Percentiles rank a stretch among this genome's conserved stretches.
These are phyloP conservation scores for Aphanocladium album DNA, from an alignment of 2,329 filamentous ascomycete species.

Conservation along the genomic window DNA sequence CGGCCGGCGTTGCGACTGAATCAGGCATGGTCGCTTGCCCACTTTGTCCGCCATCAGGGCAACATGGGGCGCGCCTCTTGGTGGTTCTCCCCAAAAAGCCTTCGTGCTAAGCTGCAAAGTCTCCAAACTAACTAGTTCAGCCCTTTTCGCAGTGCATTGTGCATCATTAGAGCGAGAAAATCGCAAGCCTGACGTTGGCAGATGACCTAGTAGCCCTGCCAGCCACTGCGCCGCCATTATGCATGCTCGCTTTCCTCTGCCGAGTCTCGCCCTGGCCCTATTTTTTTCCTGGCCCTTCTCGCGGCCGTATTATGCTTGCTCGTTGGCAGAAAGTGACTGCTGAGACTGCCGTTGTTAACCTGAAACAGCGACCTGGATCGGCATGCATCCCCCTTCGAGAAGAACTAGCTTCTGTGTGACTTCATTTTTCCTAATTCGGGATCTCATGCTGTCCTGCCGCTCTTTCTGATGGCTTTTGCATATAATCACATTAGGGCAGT, in stretches of 20 bases:
- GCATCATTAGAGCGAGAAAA: neutral
- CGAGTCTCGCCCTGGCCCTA: neutral
- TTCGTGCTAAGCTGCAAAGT: neutral
- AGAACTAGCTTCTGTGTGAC: neutral
- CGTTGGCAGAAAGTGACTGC: neutral
- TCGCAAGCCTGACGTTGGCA: neutral
- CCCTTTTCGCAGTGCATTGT: neutral
- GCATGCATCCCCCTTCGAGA: neutral
- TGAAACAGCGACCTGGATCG: conserved; percentile 5
- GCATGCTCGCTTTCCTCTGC: neutral
- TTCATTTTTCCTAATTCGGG: neutral
- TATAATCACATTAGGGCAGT: neutral
- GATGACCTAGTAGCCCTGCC: neutral
- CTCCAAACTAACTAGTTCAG: neutral
- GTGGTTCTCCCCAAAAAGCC: neutral
- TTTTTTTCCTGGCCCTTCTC: neutral
- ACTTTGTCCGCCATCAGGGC: neutral
- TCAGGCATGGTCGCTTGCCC: neutral
- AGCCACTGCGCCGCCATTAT: neutral
- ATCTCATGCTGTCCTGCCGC: neutral
- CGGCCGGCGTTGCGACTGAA: neutral
- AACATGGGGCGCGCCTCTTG: neutral
- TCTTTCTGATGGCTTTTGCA: neutral
- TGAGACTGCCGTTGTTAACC: conserved; percentile 3
- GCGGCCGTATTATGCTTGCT: neutral